Percentiles rank a stretch among this genome's conserved stretches.
Conservation (phyloP, 345 rosid species). For the Diplotaxis tenuifolia region DNA sequence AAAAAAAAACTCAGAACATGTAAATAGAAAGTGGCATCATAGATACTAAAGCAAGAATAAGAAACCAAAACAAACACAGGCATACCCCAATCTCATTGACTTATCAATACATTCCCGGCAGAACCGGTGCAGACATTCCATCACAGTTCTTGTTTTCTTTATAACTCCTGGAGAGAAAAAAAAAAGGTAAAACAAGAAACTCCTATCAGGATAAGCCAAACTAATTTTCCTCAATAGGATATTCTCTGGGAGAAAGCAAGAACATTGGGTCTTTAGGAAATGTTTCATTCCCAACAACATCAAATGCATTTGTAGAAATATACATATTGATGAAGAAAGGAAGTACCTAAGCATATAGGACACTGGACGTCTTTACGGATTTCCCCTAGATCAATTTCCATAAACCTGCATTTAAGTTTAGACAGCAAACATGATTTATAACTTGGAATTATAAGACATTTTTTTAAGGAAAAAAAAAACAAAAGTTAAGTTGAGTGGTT, state of each 20-base stretch:
- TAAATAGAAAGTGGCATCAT: constrained; percentile 2
- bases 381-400: constrained; percentile 53
- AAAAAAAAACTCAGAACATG: constrained; percentile 13
- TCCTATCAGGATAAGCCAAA: neutral
- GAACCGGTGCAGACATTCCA: constrained; percentile 87
- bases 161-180: constrained; percentile 53
- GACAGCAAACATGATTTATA: constrained; percentile 4
- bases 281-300: neutral
- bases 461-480: neutral
- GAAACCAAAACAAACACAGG: neutral
- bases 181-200: constrained; percentile 6
- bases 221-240: neutral
- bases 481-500: neutral
- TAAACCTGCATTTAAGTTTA: constrained; percentile 43
- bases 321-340: too few relatives aligned
- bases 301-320: neutral
- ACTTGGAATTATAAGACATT: neutral
- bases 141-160: constrained; percentile 80
- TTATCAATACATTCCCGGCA: constrained; percentile 87
- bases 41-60: constrained; percentile 5
- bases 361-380: constrained; percentile 78
- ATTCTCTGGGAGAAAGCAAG: neutral
- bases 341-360: constrained; percentile 71
- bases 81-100: constrained; percentile 78
- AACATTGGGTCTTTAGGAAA: neutral